A percentile compares a stretch with the other conserved stretches of the same genome.
phyloP scores from a whole-genome alignment of 2,329 filamentous ascomycete genomes.

The Epichloe typhina region DNA sequence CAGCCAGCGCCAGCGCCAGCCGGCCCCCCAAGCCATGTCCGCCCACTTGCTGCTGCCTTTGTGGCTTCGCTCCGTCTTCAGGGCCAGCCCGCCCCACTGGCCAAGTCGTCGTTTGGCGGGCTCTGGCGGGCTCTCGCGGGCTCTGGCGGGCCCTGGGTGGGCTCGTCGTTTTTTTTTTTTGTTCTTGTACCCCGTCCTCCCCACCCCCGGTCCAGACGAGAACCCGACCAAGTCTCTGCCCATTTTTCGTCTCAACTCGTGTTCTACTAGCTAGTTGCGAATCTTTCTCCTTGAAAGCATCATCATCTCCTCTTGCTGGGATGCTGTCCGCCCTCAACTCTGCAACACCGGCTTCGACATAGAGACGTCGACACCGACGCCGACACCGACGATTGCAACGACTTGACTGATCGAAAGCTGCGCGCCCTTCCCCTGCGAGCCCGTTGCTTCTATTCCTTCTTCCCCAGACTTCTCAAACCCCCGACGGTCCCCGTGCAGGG shows the following conservation, averaged over 20 bases:
- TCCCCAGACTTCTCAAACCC: constrained; percentile 7
- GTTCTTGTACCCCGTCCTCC: constrained; percentile 2
- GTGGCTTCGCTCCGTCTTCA: not conserved
- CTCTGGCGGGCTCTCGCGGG: no score
- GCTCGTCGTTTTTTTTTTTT: not conserved
- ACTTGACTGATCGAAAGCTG: not conserved
- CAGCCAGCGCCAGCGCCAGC: not conserved
- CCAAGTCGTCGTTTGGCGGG: not conserved
- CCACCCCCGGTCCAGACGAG: not conserved
- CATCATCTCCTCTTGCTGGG: not conserved
- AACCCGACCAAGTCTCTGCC: not conserved
- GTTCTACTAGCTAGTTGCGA: not conserved
- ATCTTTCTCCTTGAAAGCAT: not conserved
- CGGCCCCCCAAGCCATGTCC: not conserved
- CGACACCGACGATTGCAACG: not conserved
- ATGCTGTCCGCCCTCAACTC: not conserved
- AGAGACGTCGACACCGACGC: not conserved
- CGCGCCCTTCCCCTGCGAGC: not conserved
- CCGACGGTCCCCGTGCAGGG: constrained; percentile 17
- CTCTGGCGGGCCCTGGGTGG: not conserved
- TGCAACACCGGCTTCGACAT: not conserved
- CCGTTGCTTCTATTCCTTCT: constrained; percentile 3
- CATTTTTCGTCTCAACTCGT: not conserved
- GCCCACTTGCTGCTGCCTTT: not conserved
- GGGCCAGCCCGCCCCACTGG: not conserved